These are phyloP conservation scores for Solanum paucissectum DNA, from an alignment of 257 asterid species.

Conservation along the genomic window DNA sequence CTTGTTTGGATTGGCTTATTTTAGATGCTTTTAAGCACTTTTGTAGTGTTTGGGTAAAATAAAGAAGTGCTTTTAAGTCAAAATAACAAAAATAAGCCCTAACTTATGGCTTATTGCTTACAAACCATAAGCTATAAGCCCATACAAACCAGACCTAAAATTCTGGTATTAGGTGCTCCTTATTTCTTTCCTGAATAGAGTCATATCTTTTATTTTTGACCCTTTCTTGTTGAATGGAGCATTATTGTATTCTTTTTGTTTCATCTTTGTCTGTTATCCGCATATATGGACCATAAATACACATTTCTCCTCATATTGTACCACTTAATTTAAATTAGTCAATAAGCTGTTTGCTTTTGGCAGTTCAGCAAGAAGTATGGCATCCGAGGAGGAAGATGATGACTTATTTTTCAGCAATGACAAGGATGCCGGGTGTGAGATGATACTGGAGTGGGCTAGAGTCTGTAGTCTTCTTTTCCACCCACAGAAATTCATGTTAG, in stretches of 20 bases:
- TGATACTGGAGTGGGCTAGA: slow-evolving; percentile 70
- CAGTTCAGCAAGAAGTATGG: slow-evolving; percentile 70
- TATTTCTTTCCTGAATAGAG: background rate
- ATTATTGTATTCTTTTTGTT: slow-evolving; percentile 1
- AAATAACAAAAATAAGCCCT: background rate
- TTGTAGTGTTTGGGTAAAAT: background rate
- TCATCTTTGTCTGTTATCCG: background rate
- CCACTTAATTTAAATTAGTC: background rate
- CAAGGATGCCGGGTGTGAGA: slow-evolving; percentile 36
- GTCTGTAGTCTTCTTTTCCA: slow-evolving; percentile 26
- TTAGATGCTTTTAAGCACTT: background rate
- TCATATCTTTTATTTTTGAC: background rate
- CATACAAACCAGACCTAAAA: background rate
- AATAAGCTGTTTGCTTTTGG: slow-evolving; percentile 27
- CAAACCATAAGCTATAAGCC: background rate
- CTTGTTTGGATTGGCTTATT: background rate
- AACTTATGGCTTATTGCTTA: background rate
- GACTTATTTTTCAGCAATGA: slow-evolving; percentile 28
- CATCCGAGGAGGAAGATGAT: slow-evolving; percentile 50
- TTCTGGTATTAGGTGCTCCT: background rate
- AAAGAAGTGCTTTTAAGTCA: background rate
- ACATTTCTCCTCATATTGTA: background rate
- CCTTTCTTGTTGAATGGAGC: slow-evolving; percentile 4
- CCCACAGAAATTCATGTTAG: background rate
- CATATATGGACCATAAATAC: background rate